These are phyloP conservation scores for Schizochytrium sp. DNA, from an alignment of 108 stramenopile species.

Conservation along the genomic window DNA sequence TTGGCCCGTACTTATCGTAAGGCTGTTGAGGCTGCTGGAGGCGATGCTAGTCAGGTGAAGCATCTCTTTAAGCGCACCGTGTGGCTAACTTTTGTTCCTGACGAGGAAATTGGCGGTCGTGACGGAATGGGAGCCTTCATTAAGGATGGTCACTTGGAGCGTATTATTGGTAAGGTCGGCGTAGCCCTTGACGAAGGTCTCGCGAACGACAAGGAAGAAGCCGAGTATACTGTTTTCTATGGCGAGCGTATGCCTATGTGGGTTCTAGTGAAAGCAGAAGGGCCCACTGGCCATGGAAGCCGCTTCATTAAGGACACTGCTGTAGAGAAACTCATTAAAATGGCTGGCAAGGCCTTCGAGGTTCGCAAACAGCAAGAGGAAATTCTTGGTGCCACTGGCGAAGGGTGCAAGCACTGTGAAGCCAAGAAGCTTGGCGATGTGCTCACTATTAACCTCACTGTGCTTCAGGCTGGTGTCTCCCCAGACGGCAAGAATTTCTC, in stretches of 20 bases:
- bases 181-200: constrained; percentile 90
- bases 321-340: constrained; percentile 87
- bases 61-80: constrained; percentile 67
- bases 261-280: constrained; percentile 87
- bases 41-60: constrained; percentile 47
- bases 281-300: constrained; percentile 93
- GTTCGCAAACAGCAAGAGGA: constrained; percentile 88
- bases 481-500: constrained; percentile 79
- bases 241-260: constrained; percentile 92
- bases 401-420: constrained; percentile 75
- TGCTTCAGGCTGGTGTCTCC: constrained; percentile 87
- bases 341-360: constrained; percentile 85
- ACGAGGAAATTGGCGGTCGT: constrained; percentile 84
- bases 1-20: constrained; percentile 66
- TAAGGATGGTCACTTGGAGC: constrained; percentile 75
- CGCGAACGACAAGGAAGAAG: constrained; percentile 76
- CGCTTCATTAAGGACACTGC: constrained; percentile 94
- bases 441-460: constrained; percentile 92
- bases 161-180: constrained; percentile 70
- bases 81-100: constrained; percentile 76
- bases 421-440: constrained; percentile 92
- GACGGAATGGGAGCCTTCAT: constrained; percentile 88
- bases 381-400: constrained; percentile 74
- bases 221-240: constrained; percentile 91
- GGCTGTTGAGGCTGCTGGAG: background rate